phyloP scores from a whole-genome alignment of 1,284 basidiomycete species.

The Heterobasidion annosum region DNA sequence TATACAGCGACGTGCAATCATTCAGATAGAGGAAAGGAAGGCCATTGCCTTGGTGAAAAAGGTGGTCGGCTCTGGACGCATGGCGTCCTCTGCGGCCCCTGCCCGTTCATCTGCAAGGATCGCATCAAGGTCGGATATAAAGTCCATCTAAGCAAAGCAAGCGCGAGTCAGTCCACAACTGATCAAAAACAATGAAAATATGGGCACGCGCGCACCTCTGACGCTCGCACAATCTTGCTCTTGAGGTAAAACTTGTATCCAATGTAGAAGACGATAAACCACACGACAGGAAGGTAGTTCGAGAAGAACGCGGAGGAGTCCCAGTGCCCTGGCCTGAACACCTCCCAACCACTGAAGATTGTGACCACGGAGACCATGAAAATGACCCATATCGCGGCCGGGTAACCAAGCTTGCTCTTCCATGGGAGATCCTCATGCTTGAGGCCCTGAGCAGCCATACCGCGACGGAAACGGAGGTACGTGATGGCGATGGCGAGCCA shows the following conservation, averaged over 20 bases:
- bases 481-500: conserved; percentile 82
- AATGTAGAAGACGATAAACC: conserved; percentile 72
- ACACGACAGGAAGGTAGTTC: conserved; percentile 62
- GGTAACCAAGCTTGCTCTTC: conserved; percentile 21
- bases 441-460: conserved; percentile 68
- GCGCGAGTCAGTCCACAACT: neutral
- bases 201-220: conserved; percentile 23
- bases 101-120: conserved; percentile 46
- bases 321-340: conserved; percentile 69
- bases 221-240: conserved; percentile 32
- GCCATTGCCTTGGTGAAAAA: neutral
- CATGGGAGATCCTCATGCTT: conserved; percentile 63
- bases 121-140: conserved; percentile 60
- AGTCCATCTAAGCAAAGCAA: conserved; percentile 50
- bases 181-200: neutral
- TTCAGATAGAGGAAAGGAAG: too few relatives aligned
- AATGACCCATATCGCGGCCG: conserved; percentile 70
- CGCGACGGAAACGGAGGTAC: conserved; percentile 74
- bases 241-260: conserved; percentile 46
- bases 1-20: too few relatives aligned
- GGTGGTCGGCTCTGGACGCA: neutral
- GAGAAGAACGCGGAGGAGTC: conserved; percentile 57
- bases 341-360: conserved; percentile 61
- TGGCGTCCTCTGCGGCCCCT: neutral
- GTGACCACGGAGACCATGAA: conserved; percentile 45